A percentile compares a stretch with the other conserved stretches of the same genome.
phyloP scores from a whole-genome alignment of 106 monocot species.

The Chionographis japonica region DNA sequence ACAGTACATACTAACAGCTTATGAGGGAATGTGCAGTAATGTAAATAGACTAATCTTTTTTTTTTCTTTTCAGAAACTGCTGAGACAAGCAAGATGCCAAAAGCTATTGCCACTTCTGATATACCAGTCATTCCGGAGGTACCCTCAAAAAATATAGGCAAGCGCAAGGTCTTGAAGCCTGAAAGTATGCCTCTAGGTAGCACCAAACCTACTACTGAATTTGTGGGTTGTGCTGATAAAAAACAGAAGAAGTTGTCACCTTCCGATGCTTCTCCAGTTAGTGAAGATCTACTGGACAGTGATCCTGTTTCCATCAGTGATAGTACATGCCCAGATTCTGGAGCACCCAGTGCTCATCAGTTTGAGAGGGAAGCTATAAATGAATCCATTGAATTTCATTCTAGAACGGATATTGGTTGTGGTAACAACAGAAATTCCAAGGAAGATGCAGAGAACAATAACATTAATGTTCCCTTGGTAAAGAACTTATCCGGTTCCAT shows the following conservation, averaged over 20 bases:
- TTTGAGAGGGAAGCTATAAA: conserved; percentile 16
- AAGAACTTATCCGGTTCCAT: conserved; percentile 9
- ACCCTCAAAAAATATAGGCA: conserved; percentile 32
- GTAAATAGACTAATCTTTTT: conserved; percentile 6
- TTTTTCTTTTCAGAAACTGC: conserved; percentile 17
- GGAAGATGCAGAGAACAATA: conserved; percentile 15
- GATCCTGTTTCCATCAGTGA: conserved; percentile 2
- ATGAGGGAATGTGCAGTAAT: conserved; percentile 16
- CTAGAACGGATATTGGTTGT: conserved; percentile 9
- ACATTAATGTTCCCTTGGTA: conserved; percentile 1
- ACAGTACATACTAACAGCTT: conserved; percentile 5
- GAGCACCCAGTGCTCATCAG: conserved; percentile 7
- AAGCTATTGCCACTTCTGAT: conserved; percentile 12
- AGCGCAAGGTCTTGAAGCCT: conserved; percentile 49
- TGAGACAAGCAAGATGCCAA: conserved; percentile 9
- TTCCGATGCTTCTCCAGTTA: conserved; percentile 20
- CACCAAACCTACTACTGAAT: conserved; percentile 4
- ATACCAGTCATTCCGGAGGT: conserved; percentile 7
- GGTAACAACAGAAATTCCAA: conserved; percentile 9
- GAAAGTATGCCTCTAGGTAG: conserved; percentile 12
- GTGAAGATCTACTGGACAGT: conserved; percentile 9
- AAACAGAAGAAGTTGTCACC: conserved; percentile 38
- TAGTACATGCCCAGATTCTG: conserved; percentile 12
- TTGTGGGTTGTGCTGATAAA: conserved; percentile 26
- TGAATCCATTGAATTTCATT: conserved; percentile 20